Base-by-base conservation (phyloP, 257 asterid genomes). In the Capsicum baccatum region DNA sequence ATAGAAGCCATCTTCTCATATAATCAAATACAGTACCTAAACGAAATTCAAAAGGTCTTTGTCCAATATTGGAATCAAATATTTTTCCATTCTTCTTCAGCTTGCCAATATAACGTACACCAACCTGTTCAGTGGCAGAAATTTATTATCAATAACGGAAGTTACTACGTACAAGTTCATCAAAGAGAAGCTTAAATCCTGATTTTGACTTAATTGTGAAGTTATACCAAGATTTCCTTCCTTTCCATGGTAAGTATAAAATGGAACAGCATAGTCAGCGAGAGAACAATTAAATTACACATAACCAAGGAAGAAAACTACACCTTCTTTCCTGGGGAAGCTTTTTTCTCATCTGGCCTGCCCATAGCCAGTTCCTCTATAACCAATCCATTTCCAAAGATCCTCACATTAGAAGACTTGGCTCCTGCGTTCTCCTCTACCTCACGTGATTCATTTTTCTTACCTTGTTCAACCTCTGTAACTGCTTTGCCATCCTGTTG, bases 341-440 rank as follows among this genome's bases (percentile, higher is more conserved):
- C 99, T 87, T 87, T 95, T 90, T 89, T 92, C 15, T 98, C 99
- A 86, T 90, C 93, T 19, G 99, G 99, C 90, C 87, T 95, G 83
- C 98, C 98, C 99, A 97, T 95, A 59, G 83, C 86, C 91, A 97
- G 14, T 89, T 94, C 97, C 91, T 97, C 98, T 60, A 94, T 89
- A 79, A 83, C 90, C 91, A 97, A 85, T 74, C 99, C 99, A 91
- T 97, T 97, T 6, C 97, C 90, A 87, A 86, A 97, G 52, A 96
- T 17, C 90, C 98, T 91, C 78, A 91, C 89, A 89, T 92, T 95
- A 63, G 73, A 87, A 79, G 95, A 81, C 88, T 92, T 92, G 73
- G 86, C 82, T 79, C 85, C 91, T 86, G 52, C 74, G 85, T 92
- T 89, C 88, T 87, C 93, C 83, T 88, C 88, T 71, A 83, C 87